These are phyloP conservation scores for Vitellaria paradoxa DNA, from an alignment of 179 eudicot genomes.

Conservation along the genomic window DNA sequence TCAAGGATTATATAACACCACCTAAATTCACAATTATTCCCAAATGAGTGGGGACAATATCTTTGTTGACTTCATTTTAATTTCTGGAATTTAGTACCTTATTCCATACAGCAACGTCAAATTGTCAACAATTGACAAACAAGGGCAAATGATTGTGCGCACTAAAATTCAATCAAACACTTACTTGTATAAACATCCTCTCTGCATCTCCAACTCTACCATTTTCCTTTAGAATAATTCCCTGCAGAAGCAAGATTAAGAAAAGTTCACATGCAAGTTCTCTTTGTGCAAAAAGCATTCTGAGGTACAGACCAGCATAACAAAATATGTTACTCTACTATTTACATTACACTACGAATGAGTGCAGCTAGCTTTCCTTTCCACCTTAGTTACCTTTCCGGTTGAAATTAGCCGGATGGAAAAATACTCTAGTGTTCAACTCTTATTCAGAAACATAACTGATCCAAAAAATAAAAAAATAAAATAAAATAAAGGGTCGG, in stretches of 20 bases:
- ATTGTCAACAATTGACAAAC: background rate
- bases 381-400: background rate
- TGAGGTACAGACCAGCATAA: background rate
- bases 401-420: background rate
- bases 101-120: background rate
- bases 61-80: background rate
- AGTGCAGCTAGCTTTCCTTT: background rate
- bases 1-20: background rate
- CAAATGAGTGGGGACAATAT: background rate
- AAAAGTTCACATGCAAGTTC: slow-evolving; percentile 10
- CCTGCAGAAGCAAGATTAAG: slow-evolving; percentile 45
- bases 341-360: too few species aligned
- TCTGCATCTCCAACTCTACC: slow-evolving; percentile 88
- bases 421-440: background rate
- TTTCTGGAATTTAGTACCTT: background rate
- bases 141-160: background rate
- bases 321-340: background rate
- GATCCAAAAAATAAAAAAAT: too few species aligned
- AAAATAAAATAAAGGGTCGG: background rate
- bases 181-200: slow-evolving; percentile 97
- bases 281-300: background rate
- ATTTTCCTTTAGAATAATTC: slow-evolving; percentile 80
- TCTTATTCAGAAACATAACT: background rate
- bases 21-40: background rate
- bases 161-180: slow-evolving; percentile 13